These are phyloP conservation scores for Przewalskia tangutica DNA, from an alignment of 257 asterid genomes.

Conservation along the genomic window DNA sequence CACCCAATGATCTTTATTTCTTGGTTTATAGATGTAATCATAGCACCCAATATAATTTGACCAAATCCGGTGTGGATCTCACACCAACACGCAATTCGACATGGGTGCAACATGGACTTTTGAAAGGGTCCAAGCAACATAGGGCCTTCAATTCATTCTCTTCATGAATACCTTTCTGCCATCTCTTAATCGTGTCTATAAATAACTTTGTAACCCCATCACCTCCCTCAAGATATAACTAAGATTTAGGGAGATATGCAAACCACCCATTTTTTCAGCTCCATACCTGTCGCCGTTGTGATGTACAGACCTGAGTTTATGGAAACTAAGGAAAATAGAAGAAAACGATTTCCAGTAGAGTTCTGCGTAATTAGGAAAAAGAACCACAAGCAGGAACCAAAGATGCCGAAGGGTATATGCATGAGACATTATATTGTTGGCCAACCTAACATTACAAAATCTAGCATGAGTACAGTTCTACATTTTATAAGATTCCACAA, in stretches of 20 bases:
- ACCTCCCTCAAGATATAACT: not conserved
- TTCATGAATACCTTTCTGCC: not conserved
- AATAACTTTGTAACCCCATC: not conserved
- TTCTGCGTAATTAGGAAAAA: not conserved
- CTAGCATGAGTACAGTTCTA: not conserved
- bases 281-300: not conserved
- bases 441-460: not conserved
- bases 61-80: not conserved
- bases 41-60: not conserved
- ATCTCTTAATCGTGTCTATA: not conserved
- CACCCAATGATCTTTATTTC: not conserved
- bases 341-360: not conserved
- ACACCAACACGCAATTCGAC: not conserved
- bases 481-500: not conserved
- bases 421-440: not conserved
- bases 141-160: not conserved
- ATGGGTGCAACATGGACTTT: not conserved
- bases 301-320: not conserved
- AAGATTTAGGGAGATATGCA: not conserved
- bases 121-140: not conserved
- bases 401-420: not conserved
- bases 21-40: not conserved
- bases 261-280: not conserved
- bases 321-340: not conserved
- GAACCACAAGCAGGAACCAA: not conserved